A percentile compares a stretch with the other conserved stretches of the same genome.
Evolutionary conservation across 257 asterid species (phyloP).

Genomic region (Solanum piurae): DNA sequence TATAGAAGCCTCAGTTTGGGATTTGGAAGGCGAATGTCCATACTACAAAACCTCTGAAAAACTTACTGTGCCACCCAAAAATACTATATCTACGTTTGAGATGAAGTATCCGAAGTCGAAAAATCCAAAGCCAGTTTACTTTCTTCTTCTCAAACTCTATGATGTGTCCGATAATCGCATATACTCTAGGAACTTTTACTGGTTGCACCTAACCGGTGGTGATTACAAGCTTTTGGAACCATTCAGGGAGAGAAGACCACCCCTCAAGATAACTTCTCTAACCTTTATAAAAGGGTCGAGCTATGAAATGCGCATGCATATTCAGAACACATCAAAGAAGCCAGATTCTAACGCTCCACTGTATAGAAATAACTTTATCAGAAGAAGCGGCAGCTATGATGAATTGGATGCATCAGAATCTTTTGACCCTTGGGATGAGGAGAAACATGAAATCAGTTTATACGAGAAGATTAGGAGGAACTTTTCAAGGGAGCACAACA

Average conservation of each 20-base stretch:
- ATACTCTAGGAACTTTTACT: constrained; percentile 85
- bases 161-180: constrained; percentile 39
- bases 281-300: constrained; percentile 44
- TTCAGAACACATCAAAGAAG: constrained; percentile 55
- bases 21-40: constrained; percentile 61
- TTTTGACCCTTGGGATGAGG: background rate
- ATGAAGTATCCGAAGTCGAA: constrained; percentile 69
- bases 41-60: constrained; percentile 52
- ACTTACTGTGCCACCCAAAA: constrained; percentile 56
- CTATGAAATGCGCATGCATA: constrained; percentile 54
- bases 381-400: background rate
- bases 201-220: constrained; percentile 71
- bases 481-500: constrained; percentile 13
- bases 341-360: constrained; percentile 27
- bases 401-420: constrained; percentile 7
- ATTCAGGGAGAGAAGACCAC: constrained; percentile 35
- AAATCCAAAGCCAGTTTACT: constrained; percentile 64
- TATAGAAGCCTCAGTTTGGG: constrained; percentile 78
- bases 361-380: constrained; percentile 15
- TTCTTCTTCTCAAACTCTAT: constrained; percentile 85
- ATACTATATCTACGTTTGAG: constrained; percentile 44
- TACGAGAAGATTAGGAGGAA: constrained; percentile 27
- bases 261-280: constrained; percentile 53
- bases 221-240: constrained; percentile 79
- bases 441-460: constrained; percentile 19